Conservation (phyloP, 805 yeast genomes). For the Naumovozyma baii region DNA sequence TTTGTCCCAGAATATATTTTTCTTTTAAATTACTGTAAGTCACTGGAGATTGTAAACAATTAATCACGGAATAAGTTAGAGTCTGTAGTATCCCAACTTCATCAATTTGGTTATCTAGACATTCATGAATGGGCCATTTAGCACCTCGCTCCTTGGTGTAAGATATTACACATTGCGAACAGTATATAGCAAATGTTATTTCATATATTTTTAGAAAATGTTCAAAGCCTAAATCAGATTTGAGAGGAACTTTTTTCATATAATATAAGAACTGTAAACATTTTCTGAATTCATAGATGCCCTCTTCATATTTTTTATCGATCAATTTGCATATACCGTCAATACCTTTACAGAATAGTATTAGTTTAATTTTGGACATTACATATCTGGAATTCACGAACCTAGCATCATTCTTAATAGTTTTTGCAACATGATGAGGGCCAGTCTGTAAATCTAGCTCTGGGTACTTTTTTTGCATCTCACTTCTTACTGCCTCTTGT, state of each 20-base stretch:
- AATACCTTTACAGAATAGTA: conserved; percentile 4
- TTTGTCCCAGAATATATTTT: conserved; percentile 6
- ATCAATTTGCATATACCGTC: conserved; percentile 7
- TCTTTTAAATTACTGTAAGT: conserved; percentile 1
- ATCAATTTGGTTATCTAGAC: conserved; percentile 1
- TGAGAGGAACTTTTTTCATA: conserved; percentile 3
- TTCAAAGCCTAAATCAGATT: background rate
- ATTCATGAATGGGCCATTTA: background rate
- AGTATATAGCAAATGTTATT: conserved; percentile 9
- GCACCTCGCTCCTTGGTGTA: conserved; percentile 3
- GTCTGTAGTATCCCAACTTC: conserved; percentile 10
- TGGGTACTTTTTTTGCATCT: conserved; percentile 8
- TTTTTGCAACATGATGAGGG: conserved; percentile 12
- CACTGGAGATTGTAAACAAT: conserved; percentile 9
- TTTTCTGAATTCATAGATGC: conserved; percentile 15
- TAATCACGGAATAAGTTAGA: conserved; percentile 8
- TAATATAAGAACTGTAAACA: conserved; percentile 15
- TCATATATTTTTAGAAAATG: conserved; percentile 7
- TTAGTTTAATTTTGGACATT: conserved; percentile 4
- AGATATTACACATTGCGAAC: conserved; percentile 9
- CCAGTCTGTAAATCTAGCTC: conserved; percentile 16
- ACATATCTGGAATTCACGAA: background rate
- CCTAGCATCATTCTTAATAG: conserved; percentile 4
- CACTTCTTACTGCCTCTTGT: too few relatives aligned
- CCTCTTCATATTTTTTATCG: conserved; percentile 9